A percentile compares a stretch with the other conserved stretches of the same genome.
These are phyloP conservation scores for Nakazawaea sp. DNA, from an alignment of 805 yeast species.

Conservation along the genomic window DNA sequence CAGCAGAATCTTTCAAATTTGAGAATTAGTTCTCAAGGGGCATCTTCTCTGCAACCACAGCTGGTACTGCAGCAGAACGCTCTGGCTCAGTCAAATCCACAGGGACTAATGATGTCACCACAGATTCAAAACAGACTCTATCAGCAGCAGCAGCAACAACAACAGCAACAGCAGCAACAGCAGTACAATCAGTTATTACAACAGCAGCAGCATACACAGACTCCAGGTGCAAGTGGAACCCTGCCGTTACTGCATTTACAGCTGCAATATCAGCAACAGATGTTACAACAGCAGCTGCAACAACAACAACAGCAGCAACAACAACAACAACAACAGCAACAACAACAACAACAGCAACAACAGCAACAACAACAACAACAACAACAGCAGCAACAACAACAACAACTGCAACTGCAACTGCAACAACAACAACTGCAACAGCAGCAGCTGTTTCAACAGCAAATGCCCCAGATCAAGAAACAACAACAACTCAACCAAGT, in stretches of 20 bases:
- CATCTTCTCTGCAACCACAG: slow-evolving; percentile 2
- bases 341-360: slow-evolving; percentile 16
- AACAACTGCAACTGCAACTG: slow-evolving; percentile 4
- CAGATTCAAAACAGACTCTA: slow-evolving; percentile 24
- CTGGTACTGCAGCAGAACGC: slow-evolving; percentile 17
- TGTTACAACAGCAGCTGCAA: slow-evolving; percentile 12
- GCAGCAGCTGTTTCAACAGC: slow-evolving; percentile 14
- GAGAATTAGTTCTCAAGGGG: slow-evolving; percentile 7
- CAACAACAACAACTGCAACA: slow-evolving; percentile 11
- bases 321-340: slow-evolving; percentile 14
- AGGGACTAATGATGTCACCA: slow-evolving; percentile 27
- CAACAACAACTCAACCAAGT: slow-evolving; percentile 14
- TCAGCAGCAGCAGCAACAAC: slow-evolving; percentile 19
- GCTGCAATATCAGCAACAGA: slow-evolving; percentile 14
- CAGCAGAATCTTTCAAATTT: slow-evolving; percentile 12
- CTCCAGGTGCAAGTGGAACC: slow-evolving; percentile 13
- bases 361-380: slow-evolving; percentile 15
- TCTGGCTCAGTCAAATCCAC: slow-evolving; percentile 13
- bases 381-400: slow-evolving; percentile 17
- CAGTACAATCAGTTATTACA: too few species aligned
- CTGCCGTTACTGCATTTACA: slow-evolving; percentile 10
- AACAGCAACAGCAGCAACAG: slow-evolving; percentile 16
- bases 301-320: slow-evolving; percentile 14
- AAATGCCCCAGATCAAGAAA: slow-evolving; percentile 14
- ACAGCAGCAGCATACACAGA: slow-evolving; percentile 10